Evolutionary conservation across 2,329 filamentous ascomycete genomes (phyloP).

Genomic region (Ascomycota sp.): DNA sequence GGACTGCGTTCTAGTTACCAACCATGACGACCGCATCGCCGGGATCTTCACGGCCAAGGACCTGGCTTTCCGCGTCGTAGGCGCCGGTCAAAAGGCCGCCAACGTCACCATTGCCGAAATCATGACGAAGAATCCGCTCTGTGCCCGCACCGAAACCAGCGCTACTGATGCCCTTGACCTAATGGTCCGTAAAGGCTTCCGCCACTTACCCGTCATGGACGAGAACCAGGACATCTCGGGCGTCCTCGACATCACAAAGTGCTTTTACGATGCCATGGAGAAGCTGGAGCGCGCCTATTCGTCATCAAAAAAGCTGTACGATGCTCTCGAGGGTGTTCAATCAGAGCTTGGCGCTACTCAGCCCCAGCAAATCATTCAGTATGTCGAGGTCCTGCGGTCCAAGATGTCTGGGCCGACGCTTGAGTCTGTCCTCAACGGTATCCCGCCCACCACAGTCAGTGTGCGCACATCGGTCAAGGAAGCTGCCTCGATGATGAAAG

Average conservation of each 20-base stretch:
- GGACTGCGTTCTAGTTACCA: constrained; percentile 92
- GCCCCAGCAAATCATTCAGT: constrained; percentile 96
- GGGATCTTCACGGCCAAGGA: constrained; percentile 99
- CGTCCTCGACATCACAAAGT: constrained; percentile 96
- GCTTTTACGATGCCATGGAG: constrained; percentile 99
- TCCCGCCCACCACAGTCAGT: constrained; percentile 84
- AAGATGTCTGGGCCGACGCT: constrained; percentile 98
- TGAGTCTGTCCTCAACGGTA: constrained; percentile 79
- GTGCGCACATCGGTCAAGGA: constrained; percentile 94
- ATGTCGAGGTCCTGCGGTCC: constrained; percentile 80
- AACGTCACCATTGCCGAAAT: constrained; percentile 91
- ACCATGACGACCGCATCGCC: constrained; percentile 92
- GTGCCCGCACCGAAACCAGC: constrained; percentile 91
- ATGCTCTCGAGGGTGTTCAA: constrained; percentile 92
- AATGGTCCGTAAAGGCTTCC: constrained; percentile 96
- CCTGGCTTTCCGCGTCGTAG: constrained; percentile 89
- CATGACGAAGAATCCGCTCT: constrained; percentile 99
- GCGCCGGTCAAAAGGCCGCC: constrained; percentile 69
- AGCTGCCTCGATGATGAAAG: constrained; percentile 89
- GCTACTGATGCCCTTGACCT: constrained; percentile 92
- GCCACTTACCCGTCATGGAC: constrained; percentile 96
- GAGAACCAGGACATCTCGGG: constrained; percentile 98
- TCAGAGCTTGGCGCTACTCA: constrained; percentile 90
- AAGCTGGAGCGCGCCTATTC: constrained; percentile 95
- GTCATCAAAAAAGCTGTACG: constrained; percentile 93